Evolutionary conservation across 2,329 filamentous ascomycete genomes (phyloP).

Genomic region (Penicillium rolfsii): DNA sequence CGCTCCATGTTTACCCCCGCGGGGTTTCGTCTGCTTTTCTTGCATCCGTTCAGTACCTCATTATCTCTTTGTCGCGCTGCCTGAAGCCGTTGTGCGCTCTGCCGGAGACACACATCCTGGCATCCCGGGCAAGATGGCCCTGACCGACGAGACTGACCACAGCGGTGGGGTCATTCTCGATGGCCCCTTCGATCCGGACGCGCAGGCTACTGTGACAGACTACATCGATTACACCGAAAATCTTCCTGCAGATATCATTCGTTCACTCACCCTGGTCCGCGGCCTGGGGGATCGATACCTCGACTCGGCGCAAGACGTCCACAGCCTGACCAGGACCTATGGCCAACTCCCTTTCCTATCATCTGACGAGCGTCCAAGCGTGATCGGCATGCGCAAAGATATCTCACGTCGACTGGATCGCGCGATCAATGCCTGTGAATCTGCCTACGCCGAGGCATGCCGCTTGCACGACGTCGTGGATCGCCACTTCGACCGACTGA

Average conservation of each 20-base stretch:
- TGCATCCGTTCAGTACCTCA: neutral
- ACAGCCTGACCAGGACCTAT: slow-evolving; percentile 49
- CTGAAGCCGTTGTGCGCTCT: slow-evolving; percentile 15
- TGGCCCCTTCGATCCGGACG: slow-evolving; percentile 62
- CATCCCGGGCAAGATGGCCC: slow-evolving; percentile 31
- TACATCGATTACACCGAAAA: slow-evolving; percentile 72
- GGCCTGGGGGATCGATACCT: slow-evolving; percentile 52
- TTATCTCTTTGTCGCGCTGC: neutral
- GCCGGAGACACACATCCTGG: slow-evolving; percentile 14
- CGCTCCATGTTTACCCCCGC: neutral
- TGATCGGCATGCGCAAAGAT: slow-evolving; percentile 55
- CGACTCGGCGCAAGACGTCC: slow-evolving; percentile 45
- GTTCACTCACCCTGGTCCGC: slow-evolving; percentile 65
- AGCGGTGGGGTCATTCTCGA: slow-evolving; percentile 50
- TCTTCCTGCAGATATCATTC: slow-evolving; percentile 66
- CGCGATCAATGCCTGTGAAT: slow-evolving; percentile 60
- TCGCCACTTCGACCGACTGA: slow-evolving; percentile 60
- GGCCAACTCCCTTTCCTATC: slow-evolving; percentile 56
- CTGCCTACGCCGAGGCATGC: slow-evolving; percentile 59
- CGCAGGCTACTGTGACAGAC: slow-evolving; percentile 67
- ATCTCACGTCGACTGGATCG: slow-evolving; percentile 61
- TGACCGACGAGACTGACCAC: slow-evolving; percentile 49
- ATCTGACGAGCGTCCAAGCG: slow-evolving; percentile 54
- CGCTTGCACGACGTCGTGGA: slow-evolving; percentile 61
- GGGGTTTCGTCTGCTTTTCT: neutral